Percentiles rank a stretch among this genome's conserved stretches.
These are phyloP conservation scores for Exophiala spinifera DNA, from an alignment of 2,329 filamentous ascomycete genomes.

Conservation along the genomic window DNA sequence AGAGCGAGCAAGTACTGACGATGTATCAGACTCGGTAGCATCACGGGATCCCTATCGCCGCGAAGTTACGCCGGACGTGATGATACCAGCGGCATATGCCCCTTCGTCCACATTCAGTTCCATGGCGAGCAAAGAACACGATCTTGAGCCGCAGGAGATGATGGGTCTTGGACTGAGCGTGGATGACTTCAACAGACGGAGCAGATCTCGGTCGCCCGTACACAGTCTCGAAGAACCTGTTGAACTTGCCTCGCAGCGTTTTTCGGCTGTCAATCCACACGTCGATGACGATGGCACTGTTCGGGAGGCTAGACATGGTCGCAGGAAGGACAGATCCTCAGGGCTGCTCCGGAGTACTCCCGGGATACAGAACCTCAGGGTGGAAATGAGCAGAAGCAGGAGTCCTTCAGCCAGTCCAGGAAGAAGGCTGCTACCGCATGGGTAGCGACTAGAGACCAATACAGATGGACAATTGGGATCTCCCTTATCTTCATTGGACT, in stretches of 20 bases:
- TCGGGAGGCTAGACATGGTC: background rate
- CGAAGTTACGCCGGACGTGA: background rate
- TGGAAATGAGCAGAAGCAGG: slow-evolving; percentile 7
- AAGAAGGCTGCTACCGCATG: background rate
- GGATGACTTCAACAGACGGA: slow-evolving; percentile 18
- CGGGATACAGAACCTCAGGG: slow-evolving; percentile 7
- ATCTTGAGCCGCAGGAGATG: slow-evolving; percentile 19
- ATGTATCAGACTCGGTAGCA: slow-evolving; percentile 2
- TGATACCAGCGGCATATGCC: slow-evolving; percentile 7
- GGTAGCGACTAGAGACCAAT: background rate
- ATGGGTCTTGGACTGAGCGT: slow-evolving; percentile 16
- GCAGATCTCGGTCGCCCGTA: slow-evolving; percentile 10
- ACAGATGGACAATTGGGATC: background rate
- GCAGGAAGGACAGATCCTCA: slow-evolving; percentile 4
- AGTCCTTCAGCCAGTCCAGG: slow-evolving; percentile 13
- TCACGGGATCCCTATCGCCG: background rate
- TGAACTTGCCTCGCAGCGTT: slow-evolving; percentile 17
- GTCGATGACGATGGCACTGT: slow-evolving; percentile 11
- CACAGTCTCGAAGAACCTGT: slow-evolving; percentile 7
- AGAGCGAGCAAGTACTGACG: too few species aligned
- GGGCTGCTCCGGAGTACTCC: slow-evolving; percentile 12
- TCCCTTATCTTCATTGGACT: too few species aligned
- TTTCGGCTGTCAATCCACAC: slow-evolving; percentile 5
- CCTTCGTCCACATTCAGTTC: slow-evolving; percentile 7
- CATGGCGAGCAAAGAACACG: background rate